Evolutionary conservation across 2,329 filamentous ascomycete genomes (phyloP).

Genomic region (Sporothrix inflata): DNA sequence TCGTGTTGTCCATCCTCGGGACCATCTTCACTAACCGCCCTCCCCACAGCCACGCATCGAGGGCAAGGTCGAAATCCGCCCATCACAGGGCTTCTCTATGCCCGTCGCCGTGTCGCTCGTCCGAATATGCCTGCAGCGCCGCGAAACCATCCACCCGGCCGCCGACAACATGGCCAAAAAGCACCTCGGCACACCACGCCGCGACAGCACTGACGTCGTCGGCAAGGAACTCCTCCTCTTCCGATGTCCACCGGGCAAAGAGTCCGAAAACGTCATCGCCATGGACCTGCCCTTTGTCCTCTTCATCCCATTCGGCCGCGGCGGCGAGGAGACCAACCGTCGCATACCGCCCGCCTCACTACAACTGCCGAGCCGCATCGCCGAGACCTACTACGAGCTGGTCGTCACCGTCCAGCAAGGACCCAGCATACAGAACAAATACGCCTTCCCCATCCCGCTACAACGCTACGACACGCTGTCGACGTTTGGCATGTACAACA

Average conservation of each 20-base stretch:
- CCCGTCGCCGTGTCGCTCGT: conserved; percentile 91
- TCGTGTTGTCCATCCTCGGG: not conserved
- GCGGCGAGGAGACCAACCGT: conserved; percentile 85
- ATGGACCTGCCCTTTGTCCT: conserved; percentile 98
- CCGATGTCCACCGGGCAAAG: conserved; percentile 79
- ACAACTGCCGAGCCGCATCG: conserved; percentile 87
- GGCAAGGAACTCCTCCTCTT: conserved; percentile 95
- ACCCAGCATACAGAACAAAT: conserved; percentile 83
- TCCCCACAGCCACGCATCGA: conserved; percentile 86
- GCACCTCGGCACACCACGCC: conserved; percentile 84
- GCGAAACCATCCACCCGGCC: conserved; percentile 94
- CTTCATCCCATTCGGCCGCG: conserved; percentile 93
- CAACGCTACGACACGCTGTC: conserved; percentile 94
- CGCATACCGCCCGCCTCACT: conserved; percentile 91
- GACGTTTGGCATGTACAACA: conserved; percentile 99
- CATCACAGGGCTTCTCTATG: conserved; percentile 80
- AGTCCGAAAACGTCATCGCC: conserved; percentile 84
- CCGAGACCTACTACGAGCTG: conserved; percentile 95
- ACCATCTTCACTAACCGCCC: not conserved
- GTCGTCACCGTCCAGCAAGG: conserved; percentile 96
- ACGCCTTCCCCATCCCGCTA: conserved; percentile 86
- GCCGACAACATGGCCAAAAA: conserved; percentile 94
- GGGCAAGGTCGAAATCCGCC: conserved; percentile 95
- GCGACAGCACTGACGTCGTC: conserved; percentile 89
- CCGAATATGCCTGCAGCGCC: conserved; percentile 88